These are phyloP conservation scores for Anisodus tanguticus DNA, from an alignment of 257 asterid genomes.

Conservation along the genomic window DNA sequence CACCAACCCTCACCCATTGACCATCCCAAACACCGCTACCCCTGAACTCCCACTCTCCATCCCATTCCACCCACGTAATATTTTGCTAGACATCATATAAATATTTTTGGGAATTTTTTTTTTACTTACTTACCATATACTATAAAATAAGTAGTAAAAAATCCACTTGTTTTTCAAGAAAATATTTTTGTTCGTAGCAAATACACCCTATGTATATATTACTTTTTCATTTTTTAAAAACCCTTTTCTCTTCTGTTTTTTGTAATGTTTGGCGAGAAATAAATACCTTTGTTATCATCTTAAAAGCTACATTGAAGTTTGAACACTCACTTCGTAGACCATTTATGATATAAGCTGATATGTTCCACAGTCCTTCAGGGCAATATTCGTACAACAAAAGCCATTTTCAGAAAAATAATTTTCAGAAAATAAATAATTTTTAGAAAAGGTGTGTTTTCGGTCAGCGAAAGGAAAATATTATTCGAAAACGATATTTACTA, in stretches of 20 bases:
- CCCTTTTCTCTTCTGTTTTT: background rate
- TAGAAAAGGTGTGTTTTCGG: background rate
- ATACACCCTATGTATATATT: no score
- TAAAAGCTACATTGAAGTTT: background rate
- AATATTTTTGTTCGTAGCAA: no score
- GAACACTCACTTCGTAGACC: conserved; percentile 8
- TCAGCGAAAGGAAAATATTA: background rate
- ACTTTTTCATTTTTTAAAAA: no score
- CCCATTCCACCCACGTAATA: no score
- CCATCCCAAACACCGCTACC: no score
- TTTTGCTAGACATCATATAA: background rate
- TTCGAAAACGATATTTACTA: background rate
- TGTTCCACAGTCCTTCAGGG: background rate
- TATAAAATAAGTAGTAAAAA: no score
- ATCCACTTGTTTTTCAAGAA: no score
- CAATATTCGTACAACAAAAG: no score
- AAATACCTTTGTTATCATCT: background rate
- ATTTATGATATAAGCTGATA: background rate
- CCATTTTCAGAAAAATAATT: background rate
- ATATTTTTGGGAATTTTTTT: no score
- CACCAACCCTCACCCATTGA: no score
- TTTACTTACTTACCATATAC: no score
- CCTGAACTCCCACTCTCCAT: no score
- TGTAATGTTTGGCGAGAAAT: background rate
- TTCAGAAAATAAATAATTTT: background rate